Base-by-base conservation (phyloP, 225 moss, liverwort and hornwort genomes). In the Lunularia cruciata region DNA sequence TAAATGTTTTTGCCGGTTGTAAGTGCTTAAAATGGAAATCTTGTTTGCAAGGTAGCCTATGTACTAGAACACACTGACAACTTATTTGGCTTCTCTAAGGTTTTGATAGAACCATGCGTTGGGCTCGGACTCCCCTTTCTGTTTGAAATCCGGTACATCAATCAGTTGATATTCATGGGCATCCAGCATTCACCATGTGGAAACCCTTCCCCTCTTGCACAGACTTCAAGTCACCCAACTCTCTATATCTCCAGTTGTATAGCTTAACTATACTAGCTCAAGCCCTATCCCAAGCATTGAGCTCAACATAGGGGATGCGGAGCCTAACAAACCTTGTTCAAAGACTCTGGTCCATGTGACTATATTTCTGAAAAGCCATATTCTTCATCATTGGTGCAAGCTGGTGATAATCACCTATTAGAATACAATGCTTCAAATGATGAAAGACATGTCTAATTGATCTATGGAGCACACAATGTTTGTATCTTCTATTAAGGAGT, bases 331-430 rank as follows among this genome's bases (percentile, higher is more conserved):
- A 98, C 60, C 96, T 86, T 53, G 96, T 98, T 59, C 93, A 98
- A 27, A 98, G 58, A 79, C 96, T 98, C 76, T 98, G 96, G 77
- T 98, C 96, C 96, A 98, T 89, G 69, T 98, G 93, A 80, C 93
- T 93, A 4, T 98, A 98, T 63, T 93, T 98, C 39, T 98, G 91
- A 42, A 98, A 93, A 34, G 96, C 96, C 79, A 98, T 82, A 57
- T 98, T 98, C 79, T 98, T 98, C 47, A 98, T 93, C 59, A 98
- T 93, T 15, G 96, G 96, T 65, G 96, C 93, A 37, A 98, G 91
- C 83, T 98, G 96, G 64, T 98, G 96, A 75, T 98, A 93, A 72
- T 98, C 96, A 75, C 96, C 96, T 40, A 98, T 98, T 23, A 98
- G 78, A 63, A 98, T 89, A 83, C 92, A 98, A 45, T 93, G 89